phyloP scores from a whole-genome alignment of 192 early-diverging fungal species.

The Gonapodya prolifera region DNA sequence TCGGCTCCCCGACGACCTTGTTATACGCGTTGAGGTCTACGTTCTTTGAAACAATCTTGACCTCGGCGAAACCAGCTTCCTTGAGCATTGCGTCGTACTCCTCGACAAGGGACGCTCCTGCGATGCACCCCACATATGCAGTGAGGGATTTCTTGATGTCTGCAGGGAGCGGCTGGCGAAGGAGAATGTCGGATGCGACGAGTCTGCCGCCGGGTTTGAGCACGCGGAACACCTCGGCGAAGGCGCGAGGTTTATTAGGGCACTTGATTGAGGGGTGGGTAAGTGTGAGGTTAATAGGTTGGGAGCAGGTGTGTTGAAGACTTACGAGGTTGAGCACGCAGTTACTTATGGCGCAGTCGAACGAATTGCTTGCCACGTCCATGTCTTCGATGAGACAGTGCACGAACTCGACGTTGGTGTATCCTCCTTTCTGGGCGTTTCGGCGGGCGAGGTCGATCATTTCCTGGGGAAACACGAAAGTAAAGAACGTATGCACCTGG shows the following conservation, averaged over 20 bases:
- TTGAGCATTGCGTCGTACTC: background rate
- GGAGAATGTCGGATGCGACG: background rate
- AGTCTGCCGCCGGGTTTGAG: background rate
- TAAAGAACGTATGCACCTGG: too few relatives aligned
- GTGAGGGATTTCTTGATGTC: background rate
- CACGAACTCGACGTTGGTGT: background rate
- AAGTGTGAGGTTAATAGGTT: too few relatives aligned
- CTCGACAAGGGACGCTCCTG: background rate
- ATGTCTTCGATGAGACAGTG: background rate
- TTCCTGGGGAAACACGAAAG: too few relatives aligned
- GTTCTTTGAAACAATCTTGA: background rate
- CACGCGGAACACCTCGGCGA: background rate
- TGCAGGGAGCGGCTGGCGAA: background rate
- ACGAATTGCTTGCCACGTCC: background rate
- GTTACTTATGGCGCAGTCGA: conserved; percentile 2
- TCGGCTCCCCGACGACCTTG: background rate
- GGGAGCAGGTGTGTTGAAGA: too few relatives aligned
- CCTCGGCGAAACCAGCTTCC: background rate
- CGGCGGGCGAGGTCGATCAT: background rate
- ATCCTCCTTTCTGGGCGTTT: background rate
- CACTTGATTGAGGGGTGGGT: too few relatives aligned
- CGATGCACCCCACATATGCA: conserved; percentile 1
- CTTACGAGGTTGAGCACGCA: conserved; percentile 5
- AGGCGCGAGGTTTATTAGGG: background rate
- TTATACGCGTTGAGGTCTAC: background rate